A percentile compares a stretch with the other conserved stretches of the same genome.
These are phyloP conservation scores for Hypoxylon sp. DNA, from an alignment of 2,329 filamentous ascomycete genomes.

Conservation along the genomic window DNA sequence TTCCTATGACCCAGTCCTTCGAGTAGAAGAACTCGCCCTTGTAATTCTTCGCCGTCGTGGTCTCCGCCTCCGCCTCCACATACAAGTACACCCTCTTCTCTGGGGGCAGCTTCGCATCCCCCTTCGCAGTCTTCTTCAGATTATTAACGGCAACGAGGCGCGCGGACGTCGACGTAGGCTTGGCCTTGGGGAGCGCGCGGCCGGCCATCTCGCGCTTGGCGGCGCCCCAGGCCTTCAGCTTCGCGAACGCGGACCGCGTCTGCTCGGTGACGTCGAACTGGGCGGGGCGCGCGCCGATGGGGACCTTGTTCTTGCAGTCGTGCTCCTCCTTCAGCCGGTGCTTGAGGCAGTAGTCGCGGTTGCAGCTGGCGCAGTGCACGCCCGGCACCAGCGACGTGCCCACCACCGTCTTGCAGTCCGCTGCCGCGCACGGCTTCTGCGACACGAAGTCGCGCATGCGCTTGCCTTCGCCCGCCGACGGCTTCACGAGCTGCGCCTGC, in stretches of 20 bases:
- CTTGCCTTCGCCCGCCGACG: slow-evolving; percentile 68
- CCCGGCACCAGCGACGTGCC: slow-evolving; percentile 77
- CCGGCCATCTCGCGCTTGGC: slow-evolving; percentile 77
- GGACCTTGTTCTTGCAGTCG: slow-evolving; percentile 82
- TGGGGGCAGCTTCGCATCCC: slow-evolving; percentile 82
- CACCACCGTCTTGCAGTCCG: slow-evolving; percentile 77
- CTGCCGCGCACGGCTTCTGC: slow-evolving; percentile 77
- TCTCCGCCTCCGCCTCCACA: slow-evolving; percentile 91
- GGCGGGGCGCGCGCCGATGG: slow-evolving; percentile 64
- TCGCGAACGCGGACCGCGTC: slow-evolving; percentile 80
- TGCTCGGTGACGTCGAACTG: slow-evolving; percentile 70
- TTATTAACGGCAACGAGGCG: slow-evolving; percentile 79
- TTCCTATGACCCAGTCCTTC: slow-evolving; percentile 89
- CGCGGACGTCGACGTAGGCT: slow-evolving; percentile 73
- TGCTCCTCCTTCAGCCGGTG: slow-evolving; percentile 86
- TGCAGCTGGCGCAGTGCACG: slow-evolving; percentile 80
- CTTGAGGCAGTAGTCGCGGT: slow-evolving; percentile 82
- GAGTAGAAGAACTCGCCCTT: slow-evolving; percentile 86
- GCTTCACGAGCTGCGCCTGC: slow-evolving; percentile 66
- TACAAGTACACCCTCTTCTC: slow-evolving; percentile 93
- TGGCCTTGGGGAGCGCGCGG: slow-evolving; percentile 72
- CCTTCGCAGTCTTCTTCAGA: slow-evolving; percentile 90
- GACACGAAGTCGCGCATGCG: slow-evolving; percentile 68
- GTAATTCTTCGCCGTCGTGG: slow-evolving; percentile 85
- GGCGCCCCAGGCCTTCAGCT: slow-evolving; percentile 84